A percentile compares a stretch with the other conserved stretches of the same genome.
phyloP scores from a whole-genome alignment of 2,329 filamentous ascomycete genomes.

The Tolypocladium ovalisporum region DNA sequence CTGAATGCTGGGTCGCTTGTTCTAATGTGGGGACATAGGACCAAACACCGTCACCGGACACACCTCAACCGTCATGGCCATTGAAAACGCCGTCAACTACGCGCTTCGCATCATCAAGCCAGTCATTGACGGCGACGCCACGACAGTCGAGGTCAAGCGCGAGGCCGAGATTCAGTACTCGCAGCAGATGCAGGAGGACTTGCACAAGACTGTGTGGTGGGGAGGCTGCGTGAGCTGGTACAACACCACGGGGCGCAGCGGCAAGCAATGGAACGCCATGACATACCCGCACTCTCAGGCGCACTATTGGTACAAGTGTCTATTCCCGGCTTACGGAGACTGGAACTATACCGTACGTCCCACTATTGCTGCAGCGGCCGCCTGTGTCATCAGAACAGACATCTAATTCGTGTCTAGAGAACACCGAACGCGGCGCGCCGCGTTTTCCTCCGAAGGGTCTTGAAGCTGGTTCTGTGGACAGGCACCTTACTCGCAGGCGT shows the following conservation, averaged over 20 bases:
- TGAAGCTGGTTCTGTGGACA: slow-evolving; percentile 1
- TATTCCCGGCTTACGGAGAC: slow-evolving; percentile 23
- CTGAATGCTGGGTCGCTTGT: not conserved
- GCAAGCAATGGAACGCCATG: slow-evolving; percentile 20
- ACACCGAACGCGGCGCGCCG: not conserved
- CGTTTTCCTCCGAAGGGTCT: not conserved
- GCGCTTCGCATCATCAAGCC: slow-evolving; percentile 47
- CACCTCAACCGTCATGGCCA: slow-evolving; percentile 45
- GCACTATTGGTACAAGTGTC: slow-evolving; percentile 22
- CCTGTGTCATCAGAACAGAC: not conserved
- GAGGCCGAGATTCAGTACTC: slow-evolving; percentile 23
- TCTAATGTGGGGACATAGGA: slow-evolving; percentile 16
- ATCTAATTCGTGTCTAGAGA: not conserved
- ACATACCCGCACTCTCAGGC: slow-evolving; percentile 24
- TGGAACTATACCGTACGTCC: slow-evolving; percentile 20
- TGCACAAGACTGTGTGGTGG: slow-evolving; percentile 22
- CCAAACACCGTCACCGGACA: slow-evolving; percentile 55
- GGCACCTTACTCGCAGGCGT: not conserved
- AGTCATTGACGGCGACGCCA: slow-evolving; percentile 20
- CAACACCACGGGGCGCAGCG: slow-evolving; percentile 10
- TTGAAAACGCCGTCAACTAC: slow-evolving; percentile 51
- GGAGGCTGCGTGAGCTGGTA: slow-evolving; percentile 28
- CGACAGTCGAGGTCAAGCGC: slow-evolving; percentile 18
- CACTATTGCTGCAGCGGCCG: not conserved
- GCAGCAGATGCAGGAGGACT: slow-evolving; percentile 17